Conservation (phyloP, 2,329 filamentous ascomycete species). For the Microsporum canis region DNA sequence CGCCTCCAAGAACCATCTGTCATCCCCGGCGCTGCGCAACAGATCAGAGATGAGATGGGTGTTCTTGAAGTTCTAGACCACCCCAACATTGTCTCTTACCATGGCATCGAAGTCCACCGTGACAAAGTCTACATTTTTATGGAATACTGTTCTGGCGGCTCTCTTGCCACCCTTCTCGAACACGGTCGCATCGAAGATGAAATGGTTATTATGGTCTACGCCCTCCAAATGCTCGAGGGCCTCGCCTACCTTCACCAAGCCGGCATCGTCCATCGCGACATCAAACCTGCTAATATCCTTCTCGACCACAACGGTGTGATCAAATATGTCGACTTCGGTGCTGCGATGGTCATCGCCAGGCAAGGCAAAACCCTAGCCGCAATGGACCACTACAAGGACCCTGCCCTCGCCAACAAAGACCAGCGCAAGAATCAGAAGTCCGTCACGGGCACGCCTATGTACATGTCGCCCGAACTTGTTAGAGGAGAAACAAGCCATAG, state of each 20-base stretch:
- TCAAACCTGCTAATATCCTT: constrained; percentile 54
- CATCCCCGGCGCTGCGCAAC: constrained; percentile 83
- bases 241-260: constrained; percentile 46
- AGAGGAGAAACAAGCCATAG: constrained; percentile 68
- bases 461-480: constrained; percentile 99
- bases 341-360: constrained; percentile 89
- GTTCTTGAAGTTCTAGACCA: constrained; percentile 92
- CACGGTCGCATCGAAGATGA: constrained; percentile 71
- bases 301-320: constrained; percentile 93
- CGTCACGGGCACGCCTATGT: constrained; percentile 98
- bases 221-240: constrained; percentile 62
- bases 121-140: constrained; percentile 99
- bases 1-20: constrained; percentile 91
- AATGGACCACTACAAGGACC: constrained; percentile 43
- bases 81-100: constrained; percentile 95
- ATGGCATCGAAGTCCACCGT: constrained; percentile 93
- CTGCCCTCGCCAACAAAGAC: constrained; percentile 14
- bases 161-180: constrained; percentile 76
- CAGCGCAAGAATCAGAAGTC: constrained; percentile 58
- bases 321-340: constrained; percentile 98
- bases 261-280: constrained; percentile 49
- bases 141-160: constrained; percentile 97
- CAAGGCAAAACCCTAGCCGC: constrained; percentile 77
- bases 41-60: constrained; percentile 95
- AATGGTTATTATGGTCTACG: constrained; percentile 42